Evolutionary conservation across 1,139 yeast genomes (phyloP), one percentile per base, ranked within the genome.

Genomic region (Pneumocystis sp.): DNA sequence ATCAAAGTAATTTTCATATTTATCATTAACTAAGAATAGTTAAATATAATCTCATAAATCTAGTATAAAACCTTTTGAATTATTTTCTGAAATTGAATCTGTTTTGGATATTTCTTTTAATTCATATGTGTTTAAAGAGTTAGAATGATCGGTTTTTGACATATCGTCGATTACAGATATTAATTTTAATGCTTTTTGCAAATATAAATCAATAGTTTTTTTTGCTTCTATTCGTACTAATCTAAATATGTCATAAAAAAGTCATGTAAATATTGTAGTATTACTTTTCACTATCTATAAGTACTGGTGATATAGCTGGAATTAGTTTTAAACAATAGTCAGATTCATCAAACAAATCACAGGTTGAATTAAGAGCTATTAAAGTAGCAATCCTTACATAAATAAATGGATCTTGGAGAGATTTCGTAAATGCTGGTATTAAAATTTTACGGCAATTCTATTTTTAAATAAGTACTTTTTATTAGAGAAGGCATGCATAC

Each of bases 401-500:
- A 5, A 85, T 80, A 72, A 85, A 86, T 0, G 93, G 82, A 74
- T 93, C 98, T 71, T 85, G 85, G 65, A 93, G 79, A 0, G 96
- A 87, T 72, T 90, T 85, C 1, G 89, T 83, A 71, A 89, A 86
- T 0, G 97, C 97, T 0, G 97, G 89, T 8, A 90, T 85, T 61
- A 93, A 77, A 1, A 93, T 96, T 56, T 84, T 70, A 0, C 75
- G 69, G 25, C 79, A 71, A 1, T 76, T 74, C 21, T 71, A 68
- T 25, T 70, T 31, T 17, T 42, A 19, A 12, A 29, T 44, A 17
- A 44, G 39, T 19, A 19, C 4, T 31, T 3, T 4, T n/a, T 15
- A 17, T 29, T 6, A 34, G 34, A 37, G 37, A 5, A 34, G 3
- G 42, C 25, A 31, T 31, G 21, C 63, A 62, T 64, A 65, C 67